Evolutionary conservation across 2,329 filamentous ascomycete species (phyloP).

Genomic region (Elsinoe perseae): DNA sequence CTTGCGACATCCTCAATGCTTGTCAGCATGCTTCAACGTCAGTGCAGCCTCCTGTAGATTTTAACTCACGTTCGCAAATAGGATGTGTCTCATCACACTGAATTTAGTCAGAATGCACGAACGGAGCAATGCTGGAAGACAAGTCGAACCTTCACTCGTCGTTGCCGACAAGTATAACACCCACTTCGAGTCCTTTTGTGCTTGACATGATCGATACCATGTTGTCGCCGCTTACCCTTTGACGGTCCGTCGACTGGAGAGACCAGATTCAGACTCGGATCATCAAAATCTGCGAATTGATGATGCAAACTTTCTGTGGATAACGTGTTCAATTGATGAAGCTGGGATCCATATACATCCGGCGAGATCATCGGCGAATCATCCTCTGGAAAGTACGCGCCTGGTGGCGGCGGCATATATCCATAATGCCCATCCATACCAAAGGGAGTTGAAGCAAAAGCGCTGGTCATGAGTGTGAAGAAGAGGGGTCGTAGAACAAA

Average conservation of each 20-base stretch:
- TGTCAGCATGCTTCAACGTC: constrained; percentile 8
- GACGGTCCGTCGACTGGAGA: constrained; percentile 23
- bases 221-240: constrained; percentile 25
- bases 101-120: constrained; percentile 19
- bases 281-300: constrained; percentile 28
- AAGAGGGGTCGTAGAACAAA: background rate
- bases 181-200: constrained; percentile 89
- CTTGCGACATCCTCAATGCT: constrained; percentile 67
- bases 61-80: constrained; percentile 64
- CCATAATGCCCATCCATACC: constrained; percentile 20
- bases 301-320: constrained; percentile 29
- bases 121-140: background rate
- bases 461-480: constrained; percentile 13
- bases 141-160: constrained; percentile 63
- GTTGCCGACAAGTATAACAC: constrained; percentile 82
- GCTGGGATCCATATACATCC: constrained; percentile 21
- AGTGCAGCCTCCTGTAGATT: background rate
- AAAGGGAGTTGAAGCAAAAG: constrained; percentile 12
- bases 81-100: constrained; percentile 88
- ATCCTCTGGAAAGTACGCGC: constrained; percentile 26
- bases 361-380: constrained; percentile 27
- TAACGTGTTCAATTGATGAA: constrained; percentile 28
- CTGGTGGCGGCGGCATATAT: constrained; percentile 23
- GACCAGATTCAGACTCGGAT: constrained; percentile 23
- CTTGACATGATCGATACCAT: constrained; percentile 65